Evolutionary conservation across 176 grass and related monocot genomes (phyloP).

Genomic region (Metroxylon sagu): DNA sequence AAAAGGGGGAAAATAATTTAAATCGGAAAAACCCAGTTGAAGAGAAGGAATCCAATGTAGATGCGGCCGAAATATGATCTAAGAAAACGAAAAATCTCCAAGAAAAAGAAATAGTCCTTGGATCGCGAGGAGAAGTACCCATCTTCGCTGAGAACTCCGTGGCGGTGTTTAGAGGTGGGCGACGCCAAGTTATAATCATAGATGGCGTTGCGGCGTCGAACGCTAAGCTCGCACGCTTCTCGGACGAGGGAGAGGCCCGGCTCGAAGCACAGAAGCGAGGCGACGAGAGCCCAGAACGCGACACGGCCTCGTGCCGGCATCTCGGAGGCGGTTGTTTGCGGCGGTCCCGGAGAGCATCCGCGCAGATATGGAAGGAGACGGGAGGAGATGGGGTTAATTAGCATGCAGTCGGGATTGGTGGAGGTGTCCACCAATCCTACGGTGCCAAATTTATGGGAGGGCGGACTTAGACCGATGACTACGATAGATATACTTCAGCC

Average conservation of each 20-base stretch:
- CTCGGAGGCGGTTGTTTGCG: not conserved
- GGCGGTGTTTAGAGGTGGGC: slow-evolving; percentile 48
- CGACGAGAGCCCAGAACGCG: not conserved
- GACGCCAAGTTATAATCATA: slow-evolving; percentile 72
- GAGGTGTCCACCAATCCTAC: too few species aligned
- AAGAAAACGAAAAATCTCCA: too few species aligned
- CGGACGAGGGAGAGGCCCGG: not conserved
- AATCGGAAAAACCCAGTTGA: too few species aligned
- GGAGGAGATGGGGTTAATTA: too few species aligned
- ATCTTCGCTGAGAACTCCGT: slow-evolving; percentile 86
- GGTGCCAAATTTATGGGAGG: too few species aligned
- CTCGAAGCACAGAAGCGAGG: slow-evolving; percentile 19
- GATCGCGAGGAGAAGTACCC: slow-evolving; percentile 25
- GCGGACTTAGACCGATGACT: too few species aligned
- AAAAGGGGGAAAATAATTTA: too few species aligned
- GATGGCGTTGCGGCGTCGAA: slow-evolving; percentile 23
- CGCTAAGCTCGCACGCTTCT: slow-evolving; percentile 49
- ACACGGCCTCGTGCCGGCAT: slow-evolving; percentile 32
- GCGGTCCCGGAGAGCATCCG: not conserved
- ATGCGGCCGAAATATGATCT: too few species aligned
- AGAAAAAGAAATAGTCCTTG: too few species aligned
- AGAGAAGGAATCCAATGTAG: too few species aligned
- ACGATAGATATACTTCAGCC: too few species aligned
- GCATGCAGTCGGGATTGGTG: too few species aligned
- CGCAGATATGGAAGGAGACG: not conserved